A percentile compares a stretch with the other conserved stretches of the same genome.
Conservation (phyloP, 768 basidiomycete genomes). For the Leccinellum luteum region DNA sequence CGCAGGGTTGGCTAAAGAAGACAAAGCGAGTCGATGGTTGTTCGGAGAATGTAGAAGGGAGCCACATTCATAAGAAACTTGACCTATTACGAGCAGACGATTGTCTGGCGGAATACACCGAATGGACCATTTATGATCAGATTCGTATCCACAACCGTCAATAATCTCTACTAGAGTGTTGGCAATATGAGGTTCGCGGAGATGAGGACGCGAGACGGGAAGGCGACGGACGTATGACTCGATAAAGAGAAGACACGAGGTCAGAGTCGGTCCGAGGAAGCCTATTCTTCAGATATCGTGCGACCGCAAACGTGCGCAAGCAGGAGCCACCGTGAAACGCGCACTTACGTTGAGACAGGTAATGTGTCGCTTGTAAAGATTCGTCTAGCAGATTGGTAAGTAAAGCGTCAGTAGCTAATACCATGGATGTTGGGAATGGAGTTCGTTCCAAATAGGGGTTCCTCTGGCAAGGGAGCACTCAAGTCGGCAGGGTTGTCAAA, state of each 20-base stretch:
- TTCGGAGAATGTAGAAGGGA: neutral
- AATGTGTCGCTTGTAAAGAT: neutral
- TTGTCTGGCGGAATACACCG: neutral
- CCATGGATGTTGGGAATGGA: neutral
- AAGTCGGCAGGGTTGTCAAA: neutral
- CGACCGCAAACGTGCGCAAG: slow-evolving; percentile 1
- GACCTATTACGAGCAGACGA: neutral
- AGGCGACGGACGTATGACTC: neutral
- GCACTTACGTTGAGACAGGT: neutral
- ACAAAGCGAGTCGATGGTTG: neutral
- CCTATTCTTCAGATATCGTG: neutral
- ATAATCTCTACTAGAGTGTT: neutral
- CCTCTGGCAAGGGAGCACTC: neutral
- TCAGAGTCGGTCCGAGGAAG: neutral
- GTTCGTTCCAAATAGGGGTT: neutral
- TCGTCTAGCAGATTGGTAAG: neutral
- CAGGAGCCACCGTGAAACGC: neutral
- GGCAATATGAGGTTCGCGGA: neutral
- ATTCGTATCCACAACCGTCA: neutral
- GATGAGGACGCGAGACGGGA: neutral
- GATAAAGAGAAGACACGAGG: neutral
- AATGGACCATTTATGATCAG: too few species aligned
- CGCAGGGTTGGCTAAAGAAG: neutral
- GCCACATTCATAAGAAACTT: neutral
- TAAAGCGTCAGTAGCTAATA: neutral